phyloP scores from a whole-genome alignment of 345 rosid genomes.

The Physaria fendleri region DNA sequence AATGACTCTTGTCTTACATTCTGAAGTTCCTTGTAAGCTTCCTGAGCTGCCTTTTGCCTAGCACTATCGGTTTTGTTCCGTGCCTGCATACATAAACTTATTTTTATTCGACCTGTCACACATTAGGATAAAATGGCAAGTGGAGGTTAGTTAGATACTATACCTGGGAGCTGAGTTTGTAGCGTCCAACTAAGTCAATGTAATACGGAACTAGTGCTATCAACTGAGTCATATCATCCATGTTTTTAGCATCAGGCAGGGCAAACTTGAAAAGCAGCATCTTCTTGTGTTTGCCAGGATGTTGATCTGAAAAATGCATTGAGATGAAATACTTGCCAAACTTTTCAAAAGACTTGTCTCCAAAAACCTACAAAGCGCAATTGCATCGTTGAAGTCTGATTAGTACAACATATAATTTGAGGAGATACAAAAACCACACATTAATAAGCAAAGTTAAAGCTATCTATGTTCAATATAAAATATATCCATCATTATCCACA shows the following conservation, averaged over 20 bases:
- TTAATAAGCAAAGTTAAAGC: neutral
- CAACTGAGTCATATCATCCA: conserved; percentile 81
- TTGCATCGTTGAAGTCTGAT: neutral
- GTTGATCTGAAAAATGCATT: conserved; percentile 95
- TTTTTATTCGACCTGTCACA: neutral
- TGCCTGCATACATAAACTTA: conserved; percentile 39
- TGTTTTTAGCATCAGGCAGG: conserved; percentile 66
- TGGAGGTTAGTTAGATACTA: neutral
- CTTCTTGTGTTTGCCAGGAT: conserved; percentile 66
- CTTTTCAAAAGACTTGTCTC: conserved; percentile 86
- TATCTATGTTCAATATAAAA: neutral
- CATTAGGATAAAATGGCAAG: neutral
- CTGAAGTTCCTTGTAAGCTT: conserved; percentile 83
- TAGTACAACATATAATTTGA: neutral
- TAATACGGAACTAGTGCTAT: conserved; percentile 81
- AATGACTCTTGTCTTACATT: conserved; percentile 90
- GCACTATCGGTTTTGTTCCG: conserved; percentile 75
- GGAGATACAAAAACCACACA: neutral
- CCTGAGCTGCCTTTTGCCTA: conserved; percentile 81
- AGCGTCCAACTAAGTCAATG: conserved; percentile 86
- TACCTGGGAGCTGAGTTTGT: conserved; percentile 91
- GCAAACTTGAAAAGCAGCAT: conserved; percentile 86
- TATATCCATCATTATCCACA: neutral
- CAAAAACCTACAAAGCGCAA: conserved; percentile 62
- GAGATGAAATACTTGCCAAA: conserved; percentile 85